Base-by-base conservation (phyloP, 116 monocot species). In the Phalaenopsis hybrid region DNA sequence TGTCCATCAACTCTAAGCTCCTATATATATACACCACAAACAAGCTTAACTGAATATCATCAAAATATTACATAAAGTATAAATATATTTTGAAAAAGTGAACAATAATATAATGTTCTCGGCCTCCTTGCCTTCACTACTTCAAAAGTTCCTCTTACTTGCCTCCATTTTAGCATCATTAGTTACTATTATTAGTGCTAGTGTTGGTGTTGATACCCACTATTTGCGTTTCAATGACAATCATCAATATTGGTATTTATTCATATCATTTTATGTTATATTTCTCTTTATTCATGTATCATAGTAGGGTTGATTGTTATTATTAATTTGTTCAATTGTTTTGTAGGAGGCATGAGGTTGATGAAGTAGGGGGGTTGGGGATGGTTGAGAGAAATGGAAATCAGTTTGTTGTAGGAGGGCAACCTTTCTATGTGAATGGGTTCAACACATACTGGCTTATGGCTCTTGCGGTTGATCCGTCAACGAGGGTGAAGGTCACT, bases 371-470 rank as follows among this genome's bases (percentile, higher is more conserved):
- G 45, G 85, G 80, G 52, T 89, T 89, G 89, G 75, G n/a, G 6
- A 79, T 88, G 89, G 94, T 94, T 59, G 78, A 81, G 86, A 90
- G 81, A 82, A 89, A 79, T 4, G 92, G 89, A 31, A 92, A 86
- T 59, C 92, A 91, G 28, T 87, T 96, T 18, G 43, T 82, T 75
- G 79, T 85, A 15, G 82, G 80, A 20, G 87, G 70, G 46, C 83
- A 55, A 8, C 90, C 94, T 1, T 94, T 96, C 79, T 91, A 89
- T 15, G 78, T 94, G 7, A 92, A 94, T 11, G 96, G 94, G 10
- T 96, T 96, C 86, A 96, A 94, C 73, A 92, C 94, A 12, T 96
- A 96, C 55, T 96, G 94, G 96, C 75, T 96, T 43, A 96, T 96
- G 96, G 52, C 88, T 41, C 83, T 96, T 51, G 96, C 92, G 1